Evolutionary conservation across 768 basidiomycete genomes (phyloP), one percentile per base, ranked within the genome.

Genomic region (Phanerochaete carnosa): DNA sequence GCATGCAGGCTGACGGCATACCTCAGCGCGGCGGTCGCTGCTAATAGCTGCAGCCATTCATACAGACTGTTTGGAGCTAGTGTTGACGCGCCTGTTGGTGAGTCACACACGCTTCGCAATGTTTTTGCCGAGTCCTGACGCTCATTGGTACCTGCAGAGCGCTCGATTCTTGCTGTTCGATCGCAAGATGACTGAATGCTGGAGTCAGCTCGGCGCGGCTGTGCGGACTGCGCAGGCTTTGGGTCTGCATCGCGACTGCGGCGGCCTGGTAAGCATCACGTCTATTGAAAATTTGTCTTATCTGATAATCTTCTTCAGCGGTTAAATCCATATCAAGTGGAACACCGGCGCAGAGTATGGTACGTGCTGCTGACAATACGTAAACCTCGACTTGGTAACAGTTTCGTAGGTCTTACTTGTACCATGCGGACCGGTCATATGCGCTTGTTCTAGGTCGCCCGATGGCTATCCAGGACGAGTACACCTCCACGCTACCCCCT

Each of bases 191-290:
- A 95, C 94, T 8, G 95, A 97, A 75, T 95, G 94, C 68, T 98
- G 95, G 94, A 94, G 92, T 70, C 94, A 96, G 68, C 79, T 98
- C 19, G 95, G 95, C 35, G 94, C 95, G 6, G 93, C 93, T 51
- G 88, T 98, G 15, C 77, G 94, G 61, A 97, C 95, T 32, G 95
- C 94, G 9, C 94, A 96, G 68, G 95, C 95, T 2, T 84, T 98
- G 23, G 95, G 95, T 9, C 75, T 98, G 35, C 95, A 97, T 74
- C 83, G 95, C 54, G 95, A 98, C 73, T 92, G 90, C 11, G 83
- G 87, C 1, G 86, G 85, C 33, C 86, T 92, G 79, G 92, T 94
- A 68, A 69, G 84, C 65, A 65, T 4, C 39, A 43, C 6, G 19
- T 43, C 8, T 11, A 43, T 19, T 19, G 8, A 8, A 43, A 7